These are phyloP conservation scores for Monascus ruber DNA, from an alignment of 2,329 filamentous ascomycete species.

Conservation along the genomic window DNA sequence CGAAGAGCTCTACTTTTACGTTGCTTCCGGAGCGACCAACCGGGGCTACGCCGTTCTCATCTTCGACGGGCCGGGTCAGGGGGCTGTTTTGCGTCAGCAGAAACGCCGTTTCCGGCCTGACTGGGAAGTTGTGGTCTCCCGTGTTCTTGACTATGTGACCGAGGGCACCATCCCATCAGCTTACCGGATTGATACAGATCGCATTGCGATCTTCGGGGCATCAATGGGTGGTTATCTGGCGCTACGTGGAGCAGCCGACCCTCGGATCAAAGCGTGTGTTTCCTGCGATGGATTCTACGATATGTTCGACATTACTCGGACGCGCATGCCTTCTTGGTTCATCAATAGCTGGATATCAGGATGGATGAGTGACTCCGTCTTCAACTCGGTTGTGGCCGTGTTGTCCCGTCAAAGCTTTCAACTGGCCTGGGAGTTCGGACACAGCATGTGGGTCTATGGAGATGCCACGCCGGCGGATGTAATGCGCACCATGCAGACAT, in stretches of 20 bases:
- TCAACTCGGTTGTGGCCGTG: constrained; percentile 12
- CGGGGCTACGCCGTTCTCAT: constrained; percentile 35
- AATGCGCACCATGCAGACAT: too few species aligned
- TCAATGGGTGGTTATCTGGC: constrained; percentile 39
- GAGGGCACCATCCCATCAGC: constrained; percentile 7
- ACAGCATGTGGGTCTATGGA: background rate
- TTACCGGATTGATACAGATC: constrained; percentile 24
- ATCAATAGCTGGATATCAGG: constrained; percentile 18
- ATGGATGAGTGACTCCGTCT: constrained; percentile 3
- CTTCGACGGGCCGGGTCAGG: constrained; percentile 39
- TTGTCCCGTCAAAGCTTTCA: constrained; percentile 10
- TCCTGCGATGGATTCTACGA: constrained; percentile 27
- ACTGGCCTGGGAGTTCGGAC: constrained; percentile 15
- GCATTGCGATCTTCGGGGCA: constrained; percentile 28
- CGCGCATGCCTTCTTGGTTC: constrained; percentile 13
- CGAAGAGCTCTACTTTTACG: constrained; percentile 33
- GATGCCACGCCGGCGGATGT: too few species aligned
- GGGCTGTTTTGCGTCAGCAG: constrained; percentile 21
- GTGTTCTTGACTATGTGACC: constrained; percentile 17
- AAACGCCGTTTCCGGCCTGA: constrained; percentile 24
- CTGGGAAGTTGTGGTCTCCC: constrained; percentile 24
- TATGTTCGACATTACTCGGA: constrained; percentile 19
- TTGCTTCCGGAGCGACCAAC: constrained; percentile 10
- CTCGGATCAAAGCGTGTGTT: constrained; percentile 35
- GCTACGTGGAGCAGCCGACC: constrained; percentile 30